Evolutionary conservation across 768 basidiomycete species (phyloP).

Genomic region (Macrocybe gigantea): DNA sequence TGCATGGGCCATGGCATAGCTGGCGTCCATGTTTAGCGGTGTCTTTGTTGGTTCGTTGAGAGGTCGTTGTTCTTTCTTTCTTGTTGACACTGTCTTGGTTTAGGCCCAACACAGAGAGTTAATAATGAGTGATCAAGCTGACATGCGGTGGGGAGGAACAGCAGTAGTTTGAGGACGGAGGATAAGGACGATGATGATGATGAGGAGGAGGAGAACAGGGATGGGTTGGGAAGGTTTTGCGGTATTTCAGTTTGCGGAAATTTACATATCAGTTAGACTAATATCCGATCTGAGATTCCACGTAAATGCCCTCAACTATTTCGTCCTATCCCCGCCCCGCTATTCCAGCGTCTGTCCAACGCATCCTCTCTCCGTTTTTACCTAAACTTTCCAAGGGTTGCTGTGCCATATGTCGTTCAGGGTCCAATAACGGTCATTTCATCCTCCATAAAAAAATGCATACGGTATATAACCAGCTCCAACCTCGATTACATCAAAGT

Average conservation of each 20-base stretch:
- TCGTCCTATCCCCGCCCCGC: too few species aligned
- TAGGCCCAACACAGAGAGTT: not conserved
- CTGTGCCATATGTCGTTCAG: too few species aligned
- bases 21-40: slow-evolving; percentile 8
- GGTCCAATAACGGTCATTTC: too few species aligned
- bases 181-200: not conserved
- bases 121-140: not conserved
- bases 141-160: not conserved
- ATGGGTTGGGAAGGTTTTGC: not conserved
- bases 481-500: too few species aligned
- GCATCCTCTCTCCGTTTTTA: too few species aligned
- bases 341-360: too few species aligned
- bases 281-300: slow-evolving; percentile 14
- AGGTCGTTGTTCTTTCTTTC: not conserved
- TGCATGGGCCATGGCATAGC: slow-evolving; percentile 9
- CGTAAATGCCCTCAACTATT: not conserved
- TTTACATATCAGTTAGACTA: slow-evolving; percentile 10
- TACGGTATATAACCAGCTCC: too few species aligned
- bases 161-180: not conserved
- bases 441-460: too few species aligned
- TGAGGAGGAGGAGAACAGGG: not conserved
- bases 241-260: slow-evolving; percentile 6
- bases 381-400: too few species aligned
- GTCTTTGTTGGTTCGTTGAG: not conserved
- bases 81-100: not conserved